Evolutionary conservation across 805 yeast genomes (phyloP).

Genomic region (Cyberlindnera xishuangbannaensis): DNA sequence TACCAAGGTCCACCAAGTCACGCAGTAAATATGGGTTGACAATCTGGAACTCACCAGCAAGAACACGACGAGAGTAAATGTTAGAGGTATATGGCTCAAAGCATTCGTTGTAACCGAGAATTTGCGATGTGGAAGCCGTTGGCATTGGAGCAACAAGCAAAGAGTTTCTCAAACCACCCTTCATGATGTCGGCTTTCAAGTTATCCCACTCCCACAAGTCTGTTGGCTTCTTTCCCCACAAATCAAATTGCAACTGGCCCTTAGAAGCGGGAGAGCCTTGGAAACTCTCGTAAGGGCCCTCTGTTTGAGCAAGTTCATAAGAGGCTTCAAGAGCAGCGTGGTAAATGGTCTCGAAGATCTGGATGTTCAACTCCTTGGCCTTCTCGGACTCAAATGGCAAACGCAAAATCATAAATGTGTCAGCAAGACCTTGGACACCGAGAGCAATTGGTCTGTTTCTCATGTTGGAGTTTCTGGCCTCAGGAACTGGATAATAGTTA

Average conservation of each 20-base stretch:
- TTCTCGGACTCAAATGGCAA: conserved; percentile 80
- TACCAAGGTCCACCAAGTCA: conserved; percentile 73
- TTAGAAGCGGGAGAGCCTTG: conserved; percentile 86
- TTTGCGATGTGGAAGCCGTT: conserved; percentile 96
- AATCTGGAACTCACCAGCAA: conserved; percentile 91
- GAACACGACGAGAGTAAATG: conserved; percentile 82
- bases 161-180: conserved; percentile 81
- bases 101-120: conserved; percentile 89
- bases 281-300: conserved; percentile 70
- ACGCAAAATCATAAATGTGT: conserved; percentile 72
- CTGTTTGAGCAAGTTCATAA: conserved; percentile 62
- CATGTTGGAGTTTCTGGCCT: conserved; percentile 69
- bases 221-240: conserved; percentile 78
- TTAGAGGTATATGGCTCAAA: conserved; percentile 97
- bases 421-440: conserved; percentile 98
- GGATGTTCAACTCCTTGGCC: conserved; percentile 71
- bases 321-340: conserved; percentile 92
- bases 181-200: conserved; percentile 51
- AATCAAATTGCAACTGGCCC: conserved; percentile 79
- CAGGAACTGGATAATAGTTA: conserved; percentile 76
- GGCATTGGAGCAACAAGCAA: conserved; percentile 95
- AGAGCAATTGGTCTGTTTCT: conserved; percentile 91
- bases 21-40: conserved; percentile 82
- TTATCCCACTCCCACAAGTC: conserved; percentile 82
- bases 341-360: conserved; percentile 92